phyloP scores from a whole-genome alignment of 345 rosid species.

The Bretschneidera sinensis region DNA sequence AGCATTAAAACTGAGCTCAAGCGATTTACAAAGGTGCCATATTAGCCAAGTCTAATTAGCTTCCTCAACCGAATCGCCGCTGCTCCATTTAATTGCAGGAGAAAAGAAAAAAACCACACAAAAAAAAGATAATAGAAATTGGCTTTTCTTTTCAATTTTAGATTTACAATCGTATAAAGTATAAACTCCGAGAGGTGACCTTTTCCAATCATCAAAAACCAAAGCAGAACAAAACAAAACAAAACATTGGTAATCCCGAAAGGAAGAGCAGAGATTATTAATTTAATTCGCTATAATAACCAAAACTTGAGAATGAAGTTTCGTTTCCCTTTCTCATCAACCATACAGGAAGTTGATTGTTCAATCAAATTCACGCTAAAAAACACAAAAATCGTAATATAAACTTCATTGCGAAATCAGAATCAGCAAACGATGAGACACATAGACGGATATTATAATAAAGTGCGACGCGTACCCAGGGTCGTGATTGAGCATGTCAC shows the following conservation, averaged over 20 bases:
- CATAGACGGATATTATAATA: constrained; percentile 7
- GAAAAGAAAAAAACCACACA: no score
- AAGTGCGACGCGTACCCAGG: constrained; percentile 54
- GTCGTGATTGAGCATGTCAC: constrained; percentile 92
- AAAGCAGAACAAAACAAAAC: not conserved
- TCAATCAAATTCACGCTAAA: not conserved
- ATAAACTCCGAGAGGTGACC: not conserved
- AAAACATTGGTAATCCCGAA: not conserved
- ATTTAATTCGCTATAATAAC: not conserved
- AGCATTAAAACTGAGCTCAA: not conserved
- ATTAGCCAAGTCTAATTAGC: not conserved
- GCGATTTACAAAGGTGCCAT: not conserved
- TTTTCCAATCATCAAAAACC: constrained; percentile 5
- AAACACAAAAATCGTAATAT: not conserved
- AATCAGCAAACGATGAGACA: not conserved
- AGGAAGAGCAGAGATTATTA: not conserved
- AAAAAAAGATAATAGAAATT: not conserved
- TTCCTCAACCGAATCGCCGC: not conserved
- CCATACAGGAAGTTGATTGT: not conserved
- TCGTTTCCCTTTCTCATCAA: not conserved
- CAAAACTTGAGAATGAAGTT: no score
- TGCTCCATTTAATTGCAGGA: not conserved
- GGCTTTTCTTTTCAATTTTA: not conserved
- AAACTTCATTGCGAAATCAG: not conserved
- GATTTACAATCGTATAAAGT: not conserved